Percentiles rank a stretch among this genome's conserved stretches.
phyloP scores from a whole-genome alignment of 768 basidiomycete genomes.

The Phylloporus arenicola region DNA sequence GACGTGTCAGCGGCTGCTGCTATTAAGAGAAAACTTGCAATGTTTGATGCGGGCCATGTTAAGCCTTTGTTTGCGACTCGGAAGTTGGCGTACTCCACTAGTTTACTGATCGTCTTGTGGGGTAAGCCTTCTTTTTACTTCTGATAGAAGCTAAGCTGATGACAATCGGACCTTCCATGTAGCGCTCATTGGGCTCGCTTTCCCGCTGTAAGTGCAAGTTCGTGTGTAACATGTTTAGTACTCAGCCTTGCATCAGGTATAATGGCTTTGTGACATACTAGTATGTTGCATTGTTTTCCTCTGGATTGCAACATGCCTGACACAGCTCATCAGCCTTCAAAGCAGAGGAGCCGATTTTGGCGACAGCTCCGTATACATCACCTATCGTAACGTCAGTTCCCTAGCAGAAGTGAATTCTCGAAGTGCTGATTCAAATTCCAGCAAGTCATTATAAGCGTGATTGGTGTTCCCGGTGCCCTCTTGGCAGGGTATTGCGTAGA shows the following conservation, averaged over 20 bases:
- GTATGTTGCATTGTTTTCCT: slow-evolving; percentile 23
- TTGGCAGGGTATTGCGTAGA: slow-evolving; percentile 53
- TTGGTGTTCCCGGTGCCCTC: slow-evolving; percentile 53
- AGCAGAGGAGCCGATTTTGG: slow-evolving; percentile 67
- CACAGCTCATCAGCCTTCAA: slow-evolving; percentile 40
- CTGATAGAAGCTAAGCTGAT: background rate
- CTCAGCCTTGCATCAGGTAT: slow-evolving; percentile 30
- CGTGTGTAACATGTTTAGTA: background rate
- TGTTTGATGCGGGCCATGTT: slow-evolving; percentile 40
- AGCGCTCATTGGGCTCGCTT: slow-evolving; percentile 76
- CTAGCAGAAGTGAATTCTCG: background rate
- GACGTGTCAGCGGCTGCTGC: slow-evolving; percentile 36
- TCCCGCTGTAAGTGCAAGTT: slow-evolving; percentile 47
- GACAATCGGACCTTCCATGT: slow-evolving; percentile 1
- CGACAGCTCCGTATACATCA: slow-evolving; percentile 62
- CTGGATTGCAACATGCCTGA: background rate
- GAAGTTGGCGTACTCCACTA: slow-evolving; percentile 47
- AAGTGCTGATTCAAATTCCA: slow-evolving; percentile 17
- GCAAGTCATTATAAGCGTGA: slow-evolving; percentile 54
- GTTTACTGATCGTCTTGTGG: slow-evolving; percentile 48
- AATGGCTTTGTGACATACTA: slow-evolving; percentile 51
- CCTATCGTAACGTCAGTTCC: slow-evolving; percentile 59
- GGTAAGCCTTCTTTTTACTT: slow-evolving; percentile 25
- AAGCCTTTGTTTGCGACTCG: slow-evolving; percentile 46
- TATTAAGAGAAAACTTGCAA: slow-evolving; percentile 34